Evolutionary conservation across 106 monocot species (phyloP).

Genomic region (Apostasia ramifera): DNA sequence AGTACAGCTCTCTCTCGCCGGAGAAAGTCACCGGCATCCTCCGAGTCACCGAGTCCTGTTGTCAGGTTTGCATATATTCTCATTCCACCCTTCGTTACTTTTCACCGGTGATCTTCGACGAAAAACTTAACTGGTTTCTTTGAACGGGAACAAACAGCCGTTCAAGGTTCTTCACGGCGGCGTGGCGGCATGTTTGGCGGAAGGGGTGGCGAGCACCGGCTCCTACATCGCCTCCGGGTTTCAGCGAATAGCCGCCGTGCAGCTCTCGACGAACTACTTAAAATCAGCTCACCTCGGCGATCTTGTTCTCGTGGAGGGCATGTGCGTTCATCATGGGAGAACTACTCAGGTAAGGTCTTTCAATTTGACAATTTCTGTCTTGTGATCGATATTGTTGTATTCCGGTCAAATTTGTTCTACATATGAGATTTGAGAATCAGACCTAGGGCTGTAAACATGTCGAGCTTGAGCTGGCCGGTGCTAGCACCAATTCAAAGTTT

Average conservation of each 20-base stretch:
- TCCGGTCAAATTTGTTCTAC: no score
- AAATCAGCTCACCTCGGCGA: constrained; percentile 35
- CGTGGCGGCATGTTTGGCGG: constrained; percentile 48
- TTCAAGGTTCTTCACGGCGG: constrained; percentile 44
- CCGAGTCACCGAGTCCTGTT: constrained; percentile 37
- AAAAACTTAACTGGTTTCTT: background rate
- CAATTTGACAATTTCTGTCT: no score
- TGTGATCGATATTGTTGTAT: no score
- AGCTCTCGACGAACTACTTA: constrained; percentile 44
- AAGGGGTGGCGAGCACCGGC: constrained; percentile 45
- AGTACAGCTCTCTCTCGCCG: constrained; percentile 27
- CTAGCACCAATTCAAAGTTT: no score
- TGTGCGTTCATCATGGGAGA: constrained; percentile 25
- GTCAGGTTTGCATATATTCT: constrained; percentile 23
- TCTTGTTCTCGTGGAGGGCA: constrained; percentile 27
- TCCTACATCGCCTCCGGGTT: constrained; percentile 36
- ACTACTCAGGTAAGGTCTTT: constrained; percentile 33
- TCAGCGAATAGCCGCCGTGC: constrained; percentile 33
- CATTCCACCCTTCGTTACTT: no score
- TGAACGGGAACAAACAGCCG: constrained; percentile 19
- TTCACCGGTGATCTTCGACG: background rate
- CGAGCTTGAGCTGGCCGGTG: no score
- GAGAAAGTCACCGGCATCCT: constrained; percentile 41
- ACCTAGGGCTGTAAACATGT: no score
- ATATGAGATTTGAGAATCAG: no score